Evolutionary conservation across 2,329 filamentous ascomycete species (phyloP), one percentile per base, ranked within the genome.

Genomic region (Diaporthe helianthi): DNA sequence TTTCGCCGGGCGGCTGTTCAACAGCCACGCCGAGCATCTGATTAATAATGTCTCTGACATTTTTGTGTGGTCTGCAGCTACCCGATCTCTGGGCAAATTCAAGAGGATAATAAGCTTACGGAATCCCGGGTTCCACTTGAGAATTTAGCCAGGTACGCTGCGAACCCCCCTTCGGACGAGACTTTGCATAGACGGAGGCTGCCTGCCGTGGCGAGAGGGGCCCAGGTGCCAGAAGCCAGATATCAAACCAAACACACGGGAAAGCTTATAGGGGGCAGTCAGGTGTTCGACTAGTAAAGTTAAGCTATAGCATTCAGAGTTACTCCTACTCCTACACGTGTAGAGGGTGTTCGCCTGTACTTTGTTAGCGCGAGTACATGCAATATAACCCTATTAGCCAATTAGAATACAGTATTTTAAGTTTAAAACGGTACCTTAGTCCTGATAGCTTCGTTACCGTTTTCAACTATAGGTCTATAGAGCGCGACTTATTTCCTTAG

Each of bases 271-370:
- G n/a, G 58, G 49, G 26, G 58, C 13, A 63, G 10, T 13, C 29
- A 26, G n/a, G 41, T 63, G 44, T 19, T 49, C 44, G 24, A 63
- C 44, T 63, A 49, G 36, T 22, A n/a, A 63, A 49, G 29, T 26
- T 63, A 63, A 36, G 29, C 12, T 46, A 44, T 63, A 24, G 26
- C 12, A 49, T 63, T 36, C n/a, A n/a, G n/a, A n/a, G n/a, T n/a
- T n/a, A n/a, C n/a, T n/a, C n/a, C n/a, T n/a, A n/a, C n/a, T n/a
- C n/a, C n/a, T n/a, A n/a, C n/a, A n/a, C n/a, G n/a, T n/a, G n/a
- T n/a, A n/a, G n/a, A n/a, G n/a, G n/a, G n/a, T n/a, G n/a, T n/a
- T n/a, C n/a, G n/a, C n/a, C n/a, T n/a, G n/a, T n/a, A n/a, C n/a
- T n/a, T n/a, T n/a, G n/a, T n/a, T n/a, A n/a, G n/a, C n/a, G n/a